Percentiles rank a stretch among this genome's conserved stretches.
These are phyloP conservation scores for Leccinum fibrillosum DNA, from an alignment of 768 basidiomycete species.

Conservation along the genomic window DNA sequence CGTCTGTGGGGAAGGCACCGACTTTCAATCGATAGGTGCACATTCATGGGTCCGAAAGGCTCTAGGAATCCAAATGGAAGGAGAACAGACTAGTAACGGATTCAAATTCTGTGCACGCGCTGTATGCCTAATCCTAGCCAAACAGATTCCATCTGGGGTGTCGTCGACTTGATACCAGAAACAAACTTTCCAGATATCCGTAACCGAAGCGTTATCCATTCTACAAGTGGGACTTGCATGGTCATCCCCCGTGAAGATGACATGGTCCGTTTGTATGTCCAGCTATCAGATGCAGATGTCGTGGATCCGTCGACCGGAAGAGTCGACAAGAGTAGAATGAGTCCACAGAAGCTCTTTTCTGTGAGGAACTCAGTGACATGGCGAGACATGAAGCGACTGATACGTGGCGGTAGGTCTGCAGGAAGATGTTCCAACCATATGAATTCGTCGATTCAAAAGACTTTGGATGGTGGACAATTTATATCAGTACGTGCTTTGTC, in stretches of 20 bases:
- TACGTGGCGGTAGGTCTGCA: background rate
- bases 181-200: conserved; percentile 1
- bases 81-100: background rate
- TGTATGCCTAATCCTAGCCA: background rate
- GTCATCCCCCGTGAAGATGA: background rate
- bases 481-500: background rate
- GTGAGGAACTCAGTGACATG: background rate
- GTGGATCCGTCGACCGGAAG: background rate
- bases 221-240: background rate
- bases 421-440: background rate
- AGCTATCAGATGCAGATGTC: background rate
- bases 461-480: background rate
- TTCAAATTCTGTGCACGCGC: background rate
- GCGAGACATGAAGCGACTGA: background rate
- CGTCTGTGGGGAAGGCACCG: background rate
- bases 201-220: background rate
- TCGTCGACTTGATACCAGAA: background rate
- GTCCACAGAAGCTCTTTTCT: background rate
- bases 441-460: background rate
- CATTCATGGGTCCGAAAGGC: background rate
- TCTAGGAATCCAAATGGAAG: background rate
- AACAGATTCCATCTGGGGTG: background rate
- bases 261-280: background rate
- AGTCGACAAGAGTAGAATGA: background rate
- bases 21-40: background rate